These are phyloP conservation scores for Rhizopus arrhizus DNA, from an alignment of 371 early-diverging fungal genomes.

Conservation along the genomic window DNA sequence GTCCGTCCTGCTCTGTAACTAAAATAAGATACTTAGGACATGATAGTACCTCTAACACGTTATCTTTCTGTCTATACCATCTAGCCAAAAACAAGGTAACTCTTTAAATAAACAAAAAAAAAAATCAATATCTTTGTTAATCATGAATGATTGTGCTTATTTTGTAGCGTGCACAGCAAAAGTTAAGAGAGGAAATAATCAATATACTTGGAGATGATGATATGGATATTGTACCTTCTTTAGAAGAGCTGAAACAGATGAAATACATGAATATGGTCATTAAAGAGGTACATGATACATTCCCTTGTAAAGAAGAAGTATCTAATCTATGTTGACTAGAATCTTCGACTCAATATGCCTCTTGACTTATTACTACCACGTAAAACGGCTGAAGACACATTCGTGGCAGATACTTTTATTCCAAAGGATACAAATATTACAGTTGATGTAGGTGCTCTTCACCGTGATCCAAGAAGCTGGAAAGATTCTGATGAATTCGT, in stretches of 20 bases:
- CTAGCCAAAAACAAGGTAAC: slow-evolving; percentile 36
- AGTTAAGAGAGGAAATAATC: slow-evolving; percentile 53
- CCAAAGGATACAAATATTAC: slow-evolving; percentile 44
- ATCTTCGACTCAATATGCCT: slow-evolving; percentile 49
- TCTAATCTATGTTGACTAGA: slow-evolving; percentile 29
- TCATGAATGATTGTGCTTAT: slow-evolving; percentile 2
- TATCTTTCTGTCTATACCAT: slow-evolving; percentile 20
- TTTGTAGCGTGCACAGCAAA: slow-evolving; percentile 49
- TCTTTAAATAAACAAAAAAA: slow-evolving; percentile 25
- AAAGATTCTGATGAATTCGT: slow-evolving; percentile 21
- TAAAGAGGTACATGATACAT: slow-evolving; percentile 24
- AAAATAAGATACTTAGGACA: slow-evolving; percentile 14
- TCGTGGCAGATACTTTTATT: slow-evolving; percentile 35
- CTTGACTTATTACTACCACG: slow-evolving; percentile 19
- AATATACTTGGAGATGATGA: slow-evolving; percentile 47
- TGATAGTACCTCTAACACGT: slow-evolving; percentile 25
- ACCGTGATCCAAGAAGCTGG: slow-evolving; percentile 28
- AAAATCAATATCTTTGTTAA: neutral
- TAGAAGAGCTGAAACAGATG: slow-evolving; percentile 46
- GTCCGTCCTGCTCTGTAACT: neutral
- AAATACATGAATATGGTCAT: slow-evolving; percentile 46
- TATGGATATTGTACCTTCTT: slow-evolving; percentile 43
- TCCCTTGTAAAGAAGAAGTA: neutral
- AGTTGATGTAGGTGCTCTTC: slow-evolving; percentile 40
- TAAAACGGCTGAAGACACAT: slow-evolving; percentile 27